Evolutionary conservation across 495 filamentous ascomycete species (phyloP), one percentile per base, ranked within the genome.

Genomic region (Gamarada debralockiae): DNA sequence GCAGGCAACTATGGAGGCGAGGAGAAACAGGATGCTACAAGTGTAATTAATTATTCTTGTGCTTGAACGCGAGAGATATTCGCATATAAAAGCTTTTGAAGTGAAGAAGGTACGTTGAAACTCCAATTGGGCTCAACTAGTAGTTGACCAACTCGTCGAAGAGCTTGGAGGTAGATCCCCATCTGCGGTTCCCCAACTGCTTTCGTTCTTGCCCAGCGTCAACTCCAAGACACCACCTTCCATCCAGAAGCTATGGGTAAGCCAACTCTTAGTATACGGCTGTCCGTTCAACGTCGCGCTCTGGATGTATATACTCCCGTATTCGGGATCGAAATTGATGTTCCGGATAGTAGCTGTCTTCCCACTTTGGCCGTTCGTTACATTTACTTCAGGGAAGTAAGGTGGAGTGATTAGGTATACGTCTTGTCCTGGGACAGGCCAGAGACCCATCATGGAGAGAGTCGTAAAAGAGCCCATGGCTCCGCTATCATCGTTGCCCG

Each of bases 341-440:
- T 75, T 80, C 12, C 73, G 65, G 2, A 90, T 66, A 0, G 74
- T 81, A 0, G 87, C 86, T 3, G 71, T 84, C 34, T 79, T 78
- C 24, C 78, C 76, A 0, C 85, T 88, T 2, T 83, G 43, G 3
- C 78, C 76, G 53, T 78, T 79, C 13, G 71, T 82, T 27, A 89
- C 72, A 53, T 76, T 85, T 5, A 89, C 73, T 48, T 73, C 66
- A 55, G 79, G 75, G 65, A 90, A 90, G 57, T 78, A 86, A 0
- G 83, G 83, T 2, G 82, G 71, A 5, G 71, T 86, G 52, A 90
- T 87, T 8, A 91, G 73, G 52, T 92, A 90, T 0, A 90, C 84
- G 57, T 89, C 69, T 59, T 90, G 85, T 3, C 86, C 87, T 0
- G 84, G 77, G 14, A 87, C 81, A 0, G 87, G 87, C 68, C 85